phyloP scores from a whole-genome alignment of 169 alveolate species.

The Toxoplasma gondii region DNA sequence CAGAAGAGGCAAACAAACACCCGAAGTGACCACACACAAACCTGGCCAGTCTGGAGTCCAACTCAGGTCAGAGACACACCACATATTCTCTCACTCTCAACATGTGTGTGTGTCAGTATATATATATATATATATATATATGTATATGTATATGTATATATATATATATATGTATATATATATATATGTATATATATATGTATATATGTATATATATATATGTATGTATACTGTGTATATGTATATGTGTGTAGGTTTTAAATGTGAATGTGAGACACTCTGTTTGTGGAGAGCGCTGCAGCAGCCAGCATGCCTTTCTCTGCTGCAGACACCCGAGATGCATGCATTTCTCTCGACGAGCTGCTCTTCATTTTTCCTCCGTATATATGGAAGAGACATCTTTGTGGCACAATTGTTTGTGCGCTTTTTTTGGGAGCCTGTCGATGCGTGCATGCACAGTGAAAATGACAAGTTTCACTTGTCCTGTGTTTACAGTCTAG shows the following conservation, averaged over 20 bases:
- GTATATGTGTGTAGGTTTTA: no score
- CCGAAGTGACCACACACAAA: not conserved
- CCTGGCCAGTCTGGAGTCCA: not conserved
- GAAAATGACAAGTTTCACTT: no score
- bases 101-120: not conserved
- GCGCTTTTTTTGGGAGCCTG: not conserved
- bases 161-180: not conserved
- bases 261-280: no score
- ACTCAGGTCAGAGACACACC: not conserved
- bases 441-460: no score
- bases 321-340: no score
- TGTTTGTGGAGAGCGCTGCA: no score
- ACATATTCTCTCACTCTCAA: not conserved
- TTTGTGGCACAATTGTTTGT: not conserved
- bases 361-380: no score
- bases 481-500: constrained; percentile 42
- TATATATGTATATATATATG: no score
- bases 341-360: no score
- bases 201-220: no score
- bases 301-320: no score
- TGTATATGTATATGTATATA: not conserved
- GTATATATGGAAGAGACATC: not conserved
- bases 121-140: not conserved
- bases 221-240: no score
- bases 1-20: not conserved